phyloP scores from a whole-genome alignment of 441 rosid species.

The Biscutella laevigata region DNA sequence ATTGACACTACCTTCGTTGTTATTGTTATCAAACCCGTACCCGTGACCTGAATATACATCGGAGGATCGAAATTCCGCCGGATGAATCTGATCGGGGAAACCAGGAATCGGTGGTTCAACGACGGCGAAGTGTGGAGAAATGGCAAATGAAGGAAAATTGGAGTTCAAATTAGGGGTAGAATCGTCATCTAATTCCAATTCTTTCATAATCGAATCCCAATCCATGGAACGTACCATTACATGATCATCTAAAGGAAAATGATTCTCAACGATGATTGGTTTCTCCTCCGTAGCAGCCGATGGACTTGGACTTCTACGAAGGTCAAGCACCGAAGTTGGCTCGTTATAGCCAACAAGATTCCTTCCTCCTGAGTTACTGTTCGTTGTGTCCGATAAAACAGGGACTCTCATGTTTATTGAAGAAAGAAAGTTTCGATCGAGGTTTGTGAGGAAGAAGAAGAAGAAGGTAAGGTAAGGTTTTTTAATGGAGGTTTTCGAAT shows the following conservation, averaged over 20 bases:
- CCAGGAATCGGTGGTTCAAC: constrained; percentile 10
- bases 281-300: constrained; percentile 14
- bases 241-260: constrained; percentile 48
- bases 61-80: constrained; percentile 7
- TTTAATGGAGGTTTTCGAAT: constrained; percentile 19
- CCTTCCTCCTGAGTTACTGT: constrained; percentile 21
- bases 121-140: constrained; percentile 2
- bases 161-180: constrained; percentile 27
- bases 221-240: constrained; percentile 56
- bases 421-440: not conserved
- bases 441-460: too few species aligned
- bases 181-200: constrained; percentile 55
- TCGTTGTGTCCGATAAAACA: constrained; percentile 6
- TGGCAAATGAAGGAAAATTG: constrained; percentile 1
- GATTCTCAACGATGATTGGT: constrained; percentile 7
- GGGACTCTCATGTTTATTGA: constrained; percentile 16
- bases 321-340: constrained; percentile 53
- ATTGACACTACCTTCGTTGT: constrained; percentile 19
- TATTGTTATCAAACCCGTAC: not conserved
- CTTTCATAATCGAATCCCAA: constrained; percentile 79
- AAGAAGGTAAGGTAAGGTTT: constrained; percentile 33
- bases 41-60: not conserved
- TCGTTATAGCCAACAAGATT: constrained; percentile 29
- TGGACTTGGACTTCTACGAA: constrained; percentile 14
- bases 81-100: constrained; percentile 18